phyloP scores from a whole-genome alignment of 305 asterid species.

The Lippia alba region DNA sequence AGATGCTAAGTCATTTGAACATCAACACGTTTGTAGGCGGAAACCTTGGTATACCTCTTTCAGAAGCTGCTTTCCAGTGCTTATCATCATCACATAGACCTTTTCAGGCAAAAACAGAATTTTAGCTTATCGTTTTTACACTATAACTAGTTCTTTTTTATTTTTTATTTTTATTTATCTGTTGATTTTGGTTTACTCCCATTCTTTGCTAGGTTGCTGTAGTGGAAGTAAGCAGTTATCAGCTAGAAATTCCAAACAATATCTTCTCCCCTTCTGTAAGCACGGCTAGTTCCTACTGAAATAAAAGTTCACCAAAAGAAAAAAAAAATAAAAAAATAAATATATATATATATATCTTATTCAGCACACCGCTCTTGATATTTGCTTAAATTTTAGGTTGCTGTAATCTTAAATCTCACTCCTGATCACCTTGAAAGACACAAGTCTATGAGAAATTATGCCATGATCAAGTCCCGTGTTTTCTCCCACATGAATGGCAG shows the following conservation, averaged over 20 bases:
- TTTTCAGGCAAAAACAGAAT: conserved; percentile 38
- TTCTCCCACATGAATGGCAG: conserved; percentile 21
- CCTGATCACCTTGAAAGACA: conserved; percentile 59
- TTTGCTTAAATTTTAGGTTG: conserved; percentile 35
- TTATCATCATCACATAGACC: conserved; percentile 36
- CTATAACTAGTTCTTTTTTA: background rate
- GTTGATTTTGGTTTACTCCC: background rate
- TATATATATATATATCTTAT: too few relatives aligned
- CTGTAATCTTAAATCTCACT: conserved; percentile 49
- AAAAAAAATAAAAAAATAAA: too few relatives aligned
- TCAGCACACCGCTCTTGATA: background rate
- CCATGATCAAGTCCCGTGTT: conserved; percentile 41
- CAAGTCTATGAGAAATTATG: conserved; percentile 46
- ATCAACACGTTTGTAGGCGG: conserved; percentile 45
- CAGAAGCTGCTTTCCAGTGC: conserved; percentile 46
- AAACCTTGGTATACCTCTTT: conserved; percentile 54
- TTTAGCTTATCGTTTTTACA: background rate
- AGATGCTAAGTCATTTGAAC: conserved; percentile 42
- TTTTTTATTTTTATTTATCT: background rate
- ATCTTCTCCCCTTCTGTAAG: conserved; percentile 45
- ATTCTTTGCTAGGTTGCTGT: conserved; percentile 41
- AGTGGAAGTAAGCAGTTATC: conserved; percentile 58
- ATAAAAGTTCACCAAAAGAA: too few relatives aligned
- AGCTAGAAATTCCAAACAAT: conserved; percentile 50
- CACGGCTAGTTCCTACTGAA: background rate